These are phyloP conservation scores for Polyporus tsugae DNA, from an alignment of 1,284 basidiomycete species.

Conservation along the genomic window DNA sequence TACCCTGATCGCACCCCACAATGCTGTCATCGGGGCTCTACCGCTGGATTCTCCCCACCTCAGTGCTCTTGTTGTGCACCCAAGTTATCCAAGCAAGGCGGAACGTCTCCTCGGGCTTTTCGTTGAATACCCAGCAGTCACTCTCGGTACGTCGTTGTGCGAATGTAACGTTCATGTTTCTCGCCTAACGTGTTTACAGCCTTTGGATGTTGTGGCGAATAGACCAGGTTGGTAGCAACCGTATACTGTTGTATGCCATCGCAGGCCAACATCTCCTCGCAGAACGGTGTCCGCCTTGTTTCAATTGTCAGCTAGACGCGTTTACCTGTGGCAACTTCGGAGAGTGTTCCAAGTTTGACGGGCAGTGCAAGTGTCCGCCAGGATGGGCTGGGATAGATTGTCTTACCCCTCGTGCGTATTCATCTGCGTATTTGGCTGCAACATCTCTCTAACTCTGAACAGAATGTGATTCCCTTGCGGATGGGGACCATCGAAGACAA, in stretches of 20 bases:
- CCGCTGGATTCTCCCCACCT: constrained; percentile 26
- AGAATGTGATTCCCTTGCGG: constrained; percentile 93
- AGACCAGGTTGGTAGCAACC: constrained; percentile 31
- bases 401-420: constrained; percentile 74
- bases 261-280: not conserved
- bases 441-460: constrained; percentile 11
- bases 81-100: constrained; percentile 16
- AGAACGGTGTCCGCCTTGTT: constrained; percentile 77
- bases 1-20: constrained; percentile 11
- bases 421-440: not conserved
- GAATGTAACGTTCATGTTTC: not conserved
- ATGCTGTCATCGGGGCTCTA: constrained; percentile 26
- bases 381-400: constrained; percentile 95
- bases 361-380: constrained; percentile 89
- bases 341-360: constrained; percentile 87
- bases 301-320: constrained; percentile 86
- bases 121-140: constrained; percentile 21
- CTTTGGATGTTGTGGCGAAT: constrained; percentile 30
- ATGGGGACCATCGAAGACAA: constrained; percentile 86
- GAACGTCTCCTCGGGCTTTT: constrained; percentile 22
- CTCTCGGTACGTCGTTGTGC: constrained; percentile 26
- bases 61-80: constrained; percentile 20
- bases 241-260: not conserved
- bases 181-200: constrained; percentile 18
- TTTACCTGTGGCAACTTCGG: constrained; percentile 90